These are phyloP conservation scores for Hypoxylon sp. DNA, from an alignment of 2,329 filamentous ascomycete genomes.

Conservation along the genomic window DNA sequence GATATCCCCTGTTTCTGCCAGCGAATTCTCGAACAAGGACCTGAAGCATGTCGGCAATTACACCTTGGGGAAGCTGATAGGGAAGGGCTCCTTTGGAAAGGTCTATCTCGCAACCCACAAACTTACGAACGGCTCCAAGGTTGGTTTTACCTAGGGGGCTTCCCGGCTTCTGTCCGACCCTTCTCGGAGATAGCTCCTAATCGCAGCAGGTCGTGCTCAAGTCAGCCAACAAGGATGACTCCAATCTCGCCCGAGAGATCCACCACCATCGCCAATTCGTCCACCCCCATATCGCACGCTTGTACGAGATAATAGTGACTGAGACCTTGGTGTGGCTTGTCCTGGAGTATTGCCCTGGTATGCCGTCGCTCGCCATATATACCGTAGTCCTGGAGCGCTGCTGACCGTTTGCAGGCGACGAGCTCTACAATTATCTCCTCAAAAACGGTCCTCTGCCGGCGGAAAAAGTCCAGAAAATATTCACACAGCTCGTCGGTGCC, in stretches of 20 bases:
- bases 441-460: slow-evolving; percentile 85
- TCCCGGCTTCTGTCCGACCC: slow-evolving; percentile 9
- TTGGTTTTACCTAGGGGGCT: slow-evolving; percentile 55
- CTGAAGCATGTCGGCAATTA: slow-evolving; percentile 96
- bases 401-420: slow-evolving; percentile 75
- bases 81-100: slow-evolving; percentile 98
- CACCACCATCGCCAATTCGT: slow-evolving; percentile 98
- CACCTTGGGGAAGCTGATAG: slow-evolving; percentile 88
- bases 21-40: slow-evolving; percentile 93
- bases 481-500: slow-evolving; percentile 93
- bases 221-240: slow-evolving; percentile 94
- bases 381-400: slow-evolving; percentile 3
- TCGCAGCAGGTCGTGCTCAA: slow-evolving; percentile 88
- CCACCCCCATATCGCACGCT: slow-evolving; percentile 93
- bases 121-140: slow-evolving; percentile 98
- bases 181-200: slow-evolving; percentile 28
- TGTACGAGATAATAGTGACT: slow-evolving; percentile 98
- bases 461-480: slow-evolving; percentile 93
- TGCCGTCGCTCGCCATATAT: slow-evolving; percentile 32
- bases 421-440: slow-evolving; percentile 96
- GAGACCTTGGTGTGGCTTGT: slow-evolving; percentile 96
- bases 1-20: slow-evolving; percentile 55
- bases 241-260: slow-evolving; percentile 96
- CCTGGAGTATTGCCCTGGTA: slow-evolving; percentile 94
- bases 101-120: slow-evolving; percentile 97